Conservation (phyloP, 2,329 filamentous ascomycete species). For the Ophiostoma populinum region DNA sequence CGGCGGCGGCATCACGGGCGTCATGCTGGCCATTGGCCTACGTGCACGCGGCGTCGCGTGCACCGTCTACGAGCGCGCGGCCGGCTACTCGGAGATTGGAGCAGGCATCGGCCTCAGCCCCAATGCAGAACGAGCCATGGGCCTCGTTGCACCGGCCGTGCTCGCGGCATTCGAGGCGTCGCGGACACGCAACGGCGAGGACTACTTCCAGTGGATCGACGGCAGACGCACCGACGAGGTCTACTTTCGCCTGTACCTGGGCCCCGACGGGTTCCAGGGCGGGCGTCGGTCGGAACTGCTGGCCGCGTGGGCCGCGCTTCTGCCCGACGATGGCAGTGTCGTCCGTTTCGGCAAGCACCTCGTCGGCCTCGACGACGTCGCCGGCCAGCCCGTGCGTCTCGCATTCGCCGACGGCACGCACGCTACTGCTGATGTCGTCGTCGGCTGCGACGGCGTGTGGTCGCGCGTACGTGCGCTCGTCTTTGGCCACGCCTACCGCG, state of each 20-base stretch:
- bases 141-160: slow-evolving; percentile 20
- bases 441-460: slow-evolving; percentile 50
- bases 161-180: slow-evolving; percentile 21
- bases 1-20: slow-evolving; percentile 33
- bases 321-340: slow-evolving; percentile 12
- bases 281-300: slow-evolving; percentile 24
- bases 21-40: slow-evolving; percentile 30
- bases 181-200: slow-evolving; percentile 21
- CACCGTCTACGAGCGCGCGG: slow-evolving; percentile 29
- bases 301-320: slow-evolving; percentile 20
- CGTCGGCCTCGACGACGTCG: slow-evolving; percentile 14
- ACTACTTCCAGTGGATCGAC: slow-evolving; percentile 27
- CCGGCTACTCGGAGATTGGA: slow-evolving; percentile 26
- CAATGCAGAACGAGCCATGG: slow-evolving; percentile 31
- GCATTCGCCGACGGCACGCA: slow-evolving; percentile 17
- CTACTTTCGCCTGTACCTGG: slow-evolving; percentile 20
- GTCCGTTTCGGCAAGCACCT: slow-evolving; percentile 20
- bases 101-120: slow-evolving; percentile 34
- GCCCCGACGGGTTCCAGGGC: slow-evolving; percentile 24
- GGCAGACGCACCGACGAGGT: slow-evolving; percentile 17
- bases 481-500: slow-evolving; percentile 25
- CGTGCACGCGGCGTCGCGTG: slow-evolving; percentile 24
- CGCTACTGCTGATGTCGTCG: slow-evolving; percentile 22
- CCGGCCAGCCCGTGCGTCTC: slow-evolving; percentile 8
- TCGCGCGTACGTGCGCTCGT: slow-evolving; percentile 34